Base-by-base conservation (phyloP, 768 basidiomycete species). In the Podaxis rugospora region DNA sequence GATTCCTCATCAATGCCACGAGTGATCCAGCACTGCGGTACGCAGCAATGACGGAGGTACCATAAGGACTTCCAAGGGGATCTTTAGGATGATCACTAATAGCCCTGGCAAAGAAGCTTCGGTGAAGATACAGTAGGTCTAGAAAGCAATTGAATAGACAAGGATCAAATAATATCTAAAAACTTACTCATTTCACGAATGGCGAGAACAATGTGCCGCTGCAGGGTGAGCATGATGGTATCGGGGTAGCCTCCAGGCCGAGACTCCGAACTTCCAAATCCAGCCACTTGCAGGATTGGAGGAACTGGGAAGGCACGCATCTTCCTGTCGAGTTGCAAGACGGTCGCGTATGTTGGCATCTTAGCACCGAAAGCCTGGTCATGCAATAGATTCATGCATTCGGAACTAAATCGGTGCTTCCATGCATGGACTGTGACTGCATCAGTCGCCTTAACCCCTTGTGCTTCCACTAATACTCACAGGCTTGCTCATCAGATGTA, bases 11-110 rank as follows among this genome's bases (percentile, higher is more conserved):
- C 66, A 88, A 73, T 4, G 86, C 88, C 39, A 89, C 83, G 5
- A 89, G 78, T 2, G 87, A 87, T 36, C 87, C 85, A 7, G 88
- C 87, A 64, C 87, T 88, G 46, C 88, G 80, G 71, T 88, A 89
- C 16, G 88, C 87, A 49, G 88, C 87, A 64, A 88, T 85, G 18
- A 89, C 88, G 3, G 87, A 88, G 2, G 86, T 85, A 9, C 86
- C 87, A 63, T 87, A 88, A 13, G 86, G 84, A 67, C 86, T 88
- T 10, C 86, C 87, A 36, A 89, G 76, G 27, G 88, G 88, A 66
- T 89, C 88, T 67, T 86, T 87, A 35, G 87, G 87, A 68, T 87
- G 85, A 67, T 89, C 88, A 66, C 82, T 86, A 61, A 89, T 81
- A 2, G 88, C 88, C 47, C 86, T 80, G 25, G 88, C 88, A 64